These are phyloP conservation scores for Blastocystis hominis DNA, from an alignment of 352 stramenopile species.

Conservation along the genomic window DNA sequence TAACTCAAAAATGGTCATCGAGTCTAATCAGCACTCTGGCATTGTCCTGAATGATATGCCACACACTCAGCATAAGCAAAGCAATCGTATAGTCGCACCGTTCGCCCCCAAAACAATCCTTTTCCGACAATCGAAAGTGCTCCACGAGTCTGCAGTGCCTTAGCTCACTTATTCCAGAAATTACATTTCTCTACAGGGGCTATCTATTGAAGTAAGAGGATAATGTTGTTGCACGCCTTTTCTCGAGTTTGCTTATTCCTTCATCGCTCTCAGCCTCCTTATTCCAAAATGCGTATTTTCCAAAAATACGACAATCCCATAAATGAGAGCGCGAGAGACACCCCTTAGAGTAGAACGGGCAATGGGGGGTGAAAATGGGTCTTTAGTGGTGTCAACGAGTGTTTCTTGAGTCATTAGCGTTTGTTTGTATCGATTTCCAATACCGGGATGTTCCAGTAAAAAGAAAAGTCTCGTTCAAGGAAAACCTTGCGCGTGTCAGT, in stretches of 20 bases:
- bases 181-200: too few relatives aligned
- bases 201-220: too few relatives aligned
- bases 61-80: too few relatives aligned
- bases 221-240: background rate
- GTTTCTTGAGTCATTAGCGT: background rate
- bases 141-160: too few relatives aligned
- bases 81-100: too few relatives aligned
- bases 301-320: background rate
- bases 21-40: too few relatives aligned
- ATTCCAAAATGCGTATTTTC: background rate
- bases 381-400: background rate
- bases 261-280: background rate
- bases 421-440: background rate
- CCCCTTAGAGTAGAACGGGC: background rate
- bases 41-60: too few relatives aligned
- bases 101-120: too few relatives aligned
- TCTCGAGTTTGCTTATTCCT: background rate
- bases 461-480: slow-evolving; percentile 22
- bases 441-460: slow-evolving; percentile 11
- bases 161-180: too few relatives aligned
- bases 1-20: too few relatives aligned
- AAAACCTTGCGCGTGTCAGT: background rate
- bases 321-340: background rate
- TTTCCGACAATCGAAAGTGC: too few relatives aligned
- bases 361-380: background rate